Conservation (phyloP, 305 asterid species). For the Euphrasia arctica region DNA sequence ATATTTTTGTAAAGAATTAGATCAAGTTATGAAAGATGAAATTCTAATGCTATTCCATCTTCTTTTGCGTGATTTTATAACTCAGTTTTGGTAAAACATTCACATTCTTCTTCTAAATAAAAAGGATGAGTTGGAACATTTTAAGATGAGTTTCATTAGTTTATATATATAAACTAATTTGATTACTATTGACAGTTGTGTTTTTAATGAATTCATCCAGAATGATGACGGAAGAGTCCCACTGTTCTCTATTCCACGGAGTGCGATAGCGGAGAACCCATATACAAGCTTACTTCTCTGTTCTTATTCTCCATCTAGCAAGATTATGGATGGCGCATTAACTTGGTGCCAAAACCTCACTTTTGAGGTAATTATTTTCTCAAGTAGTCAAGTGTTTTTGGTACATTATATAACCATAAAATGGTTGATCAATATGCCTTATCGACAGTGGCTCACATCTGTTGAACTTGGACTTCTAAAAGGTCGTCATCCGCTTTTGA, state of each 20-base stretch:
- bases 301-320: conserved; percentile 50
- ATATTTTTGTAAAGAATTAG: conserved; percentile 1
- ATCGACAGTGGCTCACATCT: conserved; percentile 85
- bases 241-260: conserved; percentile 77
- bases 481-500: conserved; percentile 95
- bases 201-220: conserved; percentile 41
- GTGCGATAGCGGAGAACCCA: conserved; percentile 81
- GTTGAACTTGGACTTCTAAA: conserved; percentile 97
- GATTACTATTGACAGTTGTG: conserved; percentile 28
- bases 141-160: conserved; percentile 61
- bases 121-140: conserved; percentile 68
- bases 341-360: conserved; percentile 80
- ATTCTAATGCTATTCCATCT: not conserved
- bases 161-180: conserved; percentile 13
- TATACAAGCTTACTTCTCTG: conserved; percentile 84
- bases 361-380: conserved; percentile 61
- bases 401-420: conserved; percentile 13
- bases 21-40: not conserved
- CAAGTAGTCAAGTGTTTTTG: conserved; percentile 10
- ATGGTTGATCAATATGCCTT: conserved; percentile 24
- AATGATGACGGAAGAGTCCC: conserved; percentile 73
- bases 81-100: too few relatives aligned
- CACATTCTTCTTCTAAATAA: conserved; percentile 13
- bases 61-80: too few relatives aligned
- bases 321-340: conserved; percentile 32